Conservation (phyloP, 352 stramenopile species). For the Pelagophyceae sp. region DNA sequence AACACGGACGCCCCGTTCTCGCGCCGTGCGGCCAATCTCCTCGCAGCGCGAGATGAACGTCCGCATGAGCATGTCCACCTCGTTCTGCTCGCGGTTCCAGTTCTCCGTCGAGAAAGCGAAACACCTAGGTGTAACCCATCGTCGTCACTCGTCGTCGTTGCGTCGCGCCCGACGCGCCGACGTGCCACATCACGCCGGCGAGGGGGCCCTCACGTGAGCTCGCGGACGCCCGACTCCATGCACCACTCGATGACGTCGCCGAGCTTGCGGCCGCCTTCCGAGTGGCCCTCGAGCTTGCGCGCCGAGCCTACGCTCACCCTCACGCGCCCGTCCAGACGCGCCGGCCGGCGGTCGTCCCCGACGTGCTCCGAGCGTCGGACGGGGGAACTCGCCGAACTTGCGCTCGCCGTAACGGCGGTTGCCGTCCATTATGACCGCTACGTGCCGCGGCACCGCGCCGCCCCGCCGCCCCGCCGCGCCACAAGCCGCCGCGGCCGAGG, state of each 20-base stretch:
- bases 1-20: constrained; percentile 76
- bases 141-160: no score
- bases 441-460: constrained; percentile 42
- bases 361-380: no score
- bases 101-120: constrained; percentile 98
- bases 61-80: constrained; percentile 83
- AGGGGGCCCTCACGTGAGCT: not conserved
- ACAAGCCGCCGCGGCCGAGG: no score
- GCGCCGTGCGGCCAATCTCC: constrained; percentile 57
- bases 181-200: no score
- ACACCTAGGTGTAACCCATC: no score
- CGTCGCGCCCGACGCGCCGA: no score
- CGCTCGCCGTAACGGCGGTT: constrained; percentile 88
- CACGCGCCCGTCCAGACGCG: no score
- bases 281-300: constrained; percentile 62
- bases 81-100: constrained; percentile 79
- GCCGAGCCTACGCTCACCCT: not conserved
- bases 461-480: no score
- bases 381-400: no score
- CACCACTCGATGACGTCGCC: constrained; percentile 92
- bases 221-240: constrained; percentile 63
- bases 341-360: no score
- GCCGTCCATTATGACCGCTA: constrained; percentile 96
- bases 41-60: constrained; percentile 90
- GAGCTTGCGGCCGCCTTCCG: constrained; percentile 84